These are phyloP conservation scores for Albifimbria verrucaria DNA, from an alignment of 2,329 filamentous ascomycete species.

Conservation along the genomic window DNA sequence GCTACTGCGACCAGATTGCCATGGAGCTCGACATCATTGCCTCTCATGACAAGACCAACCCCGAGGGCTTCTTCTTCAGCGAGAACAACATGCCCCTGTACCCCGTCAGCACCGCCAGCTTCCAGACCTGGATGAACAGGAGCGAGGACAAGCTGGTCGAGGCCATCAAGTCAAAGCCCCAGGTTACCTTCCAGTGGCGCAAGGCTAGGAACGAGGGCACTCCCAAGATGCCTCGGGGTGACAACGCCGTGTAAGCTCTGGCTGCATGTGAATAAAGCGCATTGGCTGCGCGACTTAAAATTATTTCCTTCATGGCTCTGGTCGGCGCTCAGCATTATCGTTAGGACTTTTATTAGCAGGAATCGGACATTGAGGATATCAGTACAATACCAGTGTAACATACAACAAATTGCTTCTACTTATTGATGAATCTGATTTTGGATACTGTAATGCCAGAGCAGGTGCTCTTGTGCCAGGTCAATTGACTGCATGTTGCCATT, in stretches of 20 bases:
- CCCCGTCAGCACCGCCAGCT: conserved; percentile 44
- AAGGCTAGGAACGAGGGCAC: conserved; percentile 5
- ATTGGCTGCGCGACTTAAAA: no score
- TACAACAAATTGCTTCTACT: no score
- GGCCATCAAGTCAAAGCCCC: conserved; percentile 38
- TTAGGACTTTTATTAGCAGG: no score
- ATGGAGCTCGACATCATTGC: conserved; percentile 73
- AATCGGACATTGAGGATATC: no score
- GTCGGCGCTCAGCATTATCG: no score
- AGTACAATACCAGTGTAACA: no score
- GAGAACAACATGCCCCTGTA: conserved; percentile 51
- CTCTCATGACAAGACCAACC: conserved; percentile 36
- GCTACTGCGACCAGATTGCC: conserved; percentile 72
- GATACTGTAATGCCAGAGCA: no score
- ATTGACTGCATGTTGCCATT: no score
- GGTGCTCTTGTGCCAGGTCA: no score
- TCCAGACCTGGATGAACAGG: conserved; percentile 35
- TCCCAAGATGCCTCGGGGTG: neutral
- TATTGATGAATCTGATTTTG: no score
- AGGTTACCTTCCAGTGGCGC: conserved; percentile 31
- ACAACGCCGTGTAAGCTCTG: neutral
- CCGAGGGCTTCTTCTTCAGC: conserved; percentile 28
- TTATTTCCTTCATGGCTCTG: no score
- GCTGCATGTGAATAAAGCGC: no score
- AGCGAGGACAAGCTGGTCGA: conserved; percentile 36